Base-by-base conservation (phyloP, 2,329 filamentous ascomycete genomes). In the Chaetomiaceae sp. region DNA sequence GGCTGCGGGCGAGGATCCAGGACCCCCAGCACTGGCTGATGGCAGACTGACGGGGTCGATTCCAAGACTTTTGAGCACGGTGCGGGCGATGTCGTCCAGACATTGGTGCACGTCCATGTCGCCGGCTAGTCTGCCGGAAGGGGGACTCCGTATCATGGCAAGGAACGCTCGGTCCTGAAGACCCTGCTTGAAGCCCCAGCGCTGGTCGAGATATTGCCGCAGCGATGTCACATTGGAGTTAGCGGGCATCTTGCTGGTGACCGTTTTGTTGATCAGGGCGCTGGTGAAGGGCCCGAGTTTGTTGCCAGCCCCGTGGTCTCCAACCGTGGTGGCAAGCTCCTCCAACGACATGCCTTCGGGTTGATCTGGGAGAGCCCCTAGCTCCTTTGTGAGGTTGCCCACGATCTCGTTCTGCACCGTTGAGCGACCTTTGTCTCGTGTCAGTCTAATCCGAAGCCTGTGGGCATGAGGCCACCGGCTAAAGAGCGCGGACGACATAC, bases 401-500 rank as follows among this genome's bases (percentile, higher is more conserved):
- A 71, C 66, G 48, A 75, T 65, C 53, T 76, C 72, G 51, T 75
- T 76, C 51, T 75, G 69, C 2, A 76, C 61, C 1, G 72, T 74
- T 1, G 73, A 76, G 48, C 69, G 67, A 4, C 71, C 69, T 67
- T 45, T 42, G 14, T 42, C 39, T 42, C 22, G 20, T 25, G 39
- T 42, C 15, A 42, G 22, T 42, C 20, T n/a, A n/a, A n/a, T n/a
- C n/a, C n/a, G n/a, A n/a, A n/a, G n/a, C n/a, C n/a, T n/a, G n/a
- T n/a, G n/a, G n/a, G n/a, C n/a, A n/a, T n/a, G n/a, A n/a, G n/a
- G n/a, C n/a, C n/a, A n/a, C n/a, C n/a, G n/a, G n/a, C n/a, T n/a
- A n/a, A n/a, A n/a, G n/a, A n/a, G n/a, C n/a, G n/a, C n/a, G n/a
- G n/a, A n/a, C 29, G 11, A 42, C 39, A 3, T 42, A 45, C 43